A percentile compares a stretch with the other conserved stretches of the same genome.
Conservation (phyloP, 345 rosid genomes). For the Xanthoceras sorbifolium region DNA sequence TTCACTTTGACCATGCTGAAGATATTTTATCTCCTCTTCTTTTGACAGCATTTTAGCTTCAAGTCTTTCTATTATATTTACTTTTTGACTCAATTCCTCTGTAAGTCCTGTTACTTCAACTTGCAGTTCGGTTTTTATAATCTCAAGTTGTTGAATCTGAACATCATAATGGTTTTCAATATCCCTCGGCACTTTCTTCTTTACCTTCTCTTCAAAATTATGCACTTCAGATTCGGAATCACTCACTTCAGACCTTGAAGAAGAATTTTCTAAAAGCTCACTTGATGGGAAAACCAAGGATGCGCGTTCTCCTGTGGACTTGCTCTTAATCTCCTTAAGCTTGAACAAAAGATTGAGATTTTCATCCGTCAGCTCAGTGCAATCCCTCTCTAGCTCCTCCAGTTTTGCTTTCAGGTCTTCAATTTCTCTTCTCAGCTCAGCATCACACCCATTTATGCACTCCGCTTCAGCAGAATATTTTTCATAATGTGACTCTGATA, state of each 20-base stretch:
- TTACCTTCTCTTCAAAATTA: constrained; percentile 35
- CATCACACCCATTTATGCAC: constrained; percentile 11
- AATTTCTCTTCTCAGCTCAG: constrained; percentile 36
- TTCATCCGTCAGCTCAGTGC: constrained; percentile 67
- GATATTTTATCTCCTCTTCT: constrained; percentile 41
- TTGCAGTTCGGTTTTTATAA: constrained; percentile 35
- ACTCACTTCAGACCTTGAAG: constrained; percentile 12
- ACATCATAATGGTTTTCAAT: constrained; percentile 29
- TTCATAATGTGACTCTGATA: constrained; percentile 26
- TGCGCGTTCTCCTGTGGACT: constrained; percentile 19
- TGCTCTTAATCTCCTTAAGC: constrained; percentile 40
- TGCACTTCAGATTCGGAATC: constrained; percentile 21
- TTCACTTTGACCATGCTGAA: constrained; percentile 24
- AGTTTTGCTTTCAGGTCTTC: constrained; percentile 43
- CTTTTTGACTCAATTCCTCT: constrained; percentile 25
- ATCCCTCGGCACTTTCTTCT: constrained; percentile 34
- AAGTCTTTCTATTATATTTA: constrained; percentile 32
- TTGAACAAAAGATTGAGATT: constrained; percentile 50
- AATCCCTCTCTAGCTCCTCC: constrained; percentile 58
- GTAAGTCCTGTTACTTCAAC: constrained; percentile 31
- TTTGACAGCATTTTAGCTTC: constrained; percentile 37
- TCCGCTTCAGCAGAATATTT: constrained; percentile 20
- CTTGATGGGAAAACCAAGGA: constrained; percentile 10
- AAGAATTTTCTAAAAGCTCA: constrained; percentile 16
- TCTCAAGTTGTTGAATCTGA: constrained; percentile 35